These are phyloP conservation scores for Mesembryanthemum crystallinum DNA, from an alignment of 148 eudicot species.

Conservation along the genomic window DNA sequence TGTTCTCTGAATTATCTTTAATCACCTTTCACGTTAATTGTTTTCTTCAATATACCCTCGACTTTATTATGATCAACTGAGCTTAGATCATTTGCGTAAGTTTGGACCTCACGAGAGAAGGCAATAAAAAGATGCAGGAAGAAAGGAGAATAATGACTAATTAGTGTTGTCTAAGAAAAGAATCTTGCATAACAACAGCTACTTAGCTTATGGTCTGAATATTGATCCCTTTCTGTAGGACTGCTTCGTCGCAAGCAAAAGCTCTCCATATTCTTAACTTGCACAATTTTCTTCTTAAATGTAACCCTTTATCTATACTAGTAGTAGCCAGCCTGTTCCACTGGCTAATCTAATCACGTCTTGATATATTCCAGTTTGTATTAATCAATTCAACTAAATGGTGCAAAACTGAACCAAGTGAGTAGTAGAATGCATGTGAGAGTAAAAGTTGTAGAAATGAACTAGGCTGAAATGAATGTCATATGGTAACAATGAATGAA, in stretches of 20 bases:
- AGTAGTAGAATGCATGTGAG: too few species aligned
- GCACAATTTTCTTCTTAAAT: background rate
- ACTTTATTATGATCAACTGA: too few species aligned
- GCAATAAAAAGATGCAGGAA: slow-evolving; percentile 3
- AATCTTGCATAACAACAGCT: slow-evolving; percentile 21
- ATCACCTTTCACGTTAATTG: too few species aligned
- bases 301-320: background rate
- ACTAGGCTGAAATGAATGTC: too few species aligned
- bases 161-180: slow-evolving; percentile 26
- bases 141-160: slow-evolving; percentile 10
- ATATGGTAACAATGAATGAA: background rate
- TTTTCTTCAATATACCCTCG: too few species aligned
- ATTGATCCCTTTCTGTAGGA: background rate
- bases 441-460: too few species aligned
- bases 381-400: too few species aligned
- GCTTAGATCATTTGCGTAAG: background rate
- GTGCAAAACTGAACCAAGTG: too few species aligned
- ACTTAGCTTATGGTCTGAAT: background rate
- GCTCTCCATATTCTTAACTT: slow-evolving; percentile 1
- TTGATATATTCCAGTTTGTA: background rate
- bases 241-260: background rate
- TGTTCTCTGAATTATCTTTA: too few species aligned
- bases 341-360: background rate
- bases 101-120: slow-evolving; percentile 15
- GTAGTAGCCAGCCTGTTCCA: background rate